These are phyloP conservation scores for Macrolepiota dolichaula DNA, from an alignment of 768 basidiomycete species.

Conservation along the genomic window DNA sequence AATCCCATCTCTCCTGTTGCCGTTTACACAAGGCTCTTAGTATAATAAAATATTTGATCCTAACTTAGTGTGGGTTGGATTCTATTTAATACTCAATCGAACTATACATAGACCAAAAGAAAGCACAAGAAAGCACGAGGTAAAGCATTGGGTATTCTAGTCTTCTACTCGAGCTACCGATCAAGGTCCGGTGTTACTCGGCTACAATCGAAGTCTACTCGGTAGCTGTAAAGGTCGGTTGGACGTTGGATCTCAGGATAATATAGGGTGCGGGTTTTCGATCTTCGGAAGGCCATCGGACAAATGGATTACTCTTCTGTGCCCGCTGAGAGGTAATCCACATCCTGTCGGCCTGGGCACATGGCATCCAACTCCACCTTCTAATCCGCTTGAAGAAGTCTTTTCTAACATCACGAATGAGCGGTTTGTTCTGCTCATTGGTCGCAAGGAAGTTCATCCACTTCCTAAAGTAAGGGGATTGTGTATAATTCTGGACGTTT, in stretches of 20 bases:
- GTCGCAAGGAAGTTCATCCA: neutral
- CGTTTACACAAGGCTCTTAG: too few relatives aligned
- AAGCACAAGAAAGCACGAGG: too few relatives aligned
- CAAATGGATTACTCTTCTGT: neutral
- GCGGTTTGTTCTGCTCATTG: neutral
- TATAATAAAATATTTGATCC: too few relatives aligned
- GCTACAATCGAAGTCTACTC: neutral
- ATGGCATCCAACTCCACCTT: neutral
- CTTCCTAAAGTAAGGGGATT: neutral
- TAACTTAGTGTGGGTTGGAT: too few relatives aligned
- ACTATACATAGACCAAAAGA: too few relatives aligned
- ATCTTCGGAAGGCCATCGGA: neutral
- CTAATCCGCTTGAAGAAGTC: neutral
- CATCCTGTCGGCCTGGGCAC: neutral
- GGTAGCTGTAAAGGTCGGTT: neutral
- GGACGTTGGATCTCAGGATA: neutral
- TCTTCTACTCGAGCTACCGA: too few relatives aligned
- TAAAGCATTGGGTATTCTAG: too few relatives aligned
- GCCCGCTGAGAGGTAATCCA: neutral
- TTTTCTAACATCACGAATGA: neutral
- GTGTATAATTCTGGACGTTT: neutral
- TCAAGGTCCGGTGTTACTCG: too few relatives aligned
- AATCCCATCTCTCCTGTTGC: too few relatives aligned
- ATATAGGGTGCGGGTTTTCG: neutral
- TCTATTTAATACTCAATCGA: too few relatives aligned